Conservation (phyloP, 345 rosid species). For the Theobroma cacao region DNA sequence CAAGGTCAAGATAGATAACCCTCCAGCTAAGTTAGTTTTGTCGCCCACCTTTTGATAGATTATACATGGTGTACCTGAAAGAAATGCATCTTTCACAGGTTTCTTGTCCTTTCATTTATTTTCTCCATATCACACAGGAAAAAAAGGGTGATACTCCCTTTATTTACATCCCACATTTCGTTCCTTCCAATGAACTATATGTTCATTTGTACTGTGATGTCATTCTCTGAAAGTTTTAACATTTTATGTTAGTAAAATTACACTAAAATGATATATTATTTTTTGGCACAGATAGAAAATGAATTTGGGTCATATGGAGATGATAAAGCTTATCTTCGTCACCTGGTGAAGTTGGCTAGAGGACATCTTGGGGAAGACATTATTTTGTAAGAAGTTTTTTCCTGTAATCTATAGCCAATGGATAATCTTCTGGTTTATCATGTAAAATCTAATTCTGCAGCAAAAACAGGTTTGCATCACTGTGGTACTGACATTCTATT, state of each 20-base stretch:
- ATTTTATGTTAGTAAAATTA: constrained; percentile 7
- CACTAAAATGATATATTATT: constrained; percentile 12
- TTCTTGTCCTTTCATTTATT: neutral
- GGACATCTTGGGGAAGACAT: constrained; percentile 57
- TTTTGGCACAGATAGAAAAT: constrained; percentile 71
- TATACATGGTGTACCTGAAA: neutral
- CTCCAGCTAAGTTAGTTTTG: neutral
- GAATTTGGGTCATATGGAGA: constrained; percentile 95
- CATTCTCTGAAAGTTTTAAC: constrained; percentile 11
- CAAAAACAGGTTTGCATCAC: neutral
- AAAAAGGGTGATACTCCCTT: neutral
- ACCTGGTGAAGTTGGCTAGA: constrained; percentile 60
- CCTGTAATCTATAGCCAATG: constrained; percentile 8
- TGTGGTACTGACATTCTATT: neutral
- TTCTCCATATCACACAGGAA: neutral
- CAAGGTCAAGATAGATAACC: neutral
- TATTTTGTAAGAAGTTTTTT: constrained; percentile 55
- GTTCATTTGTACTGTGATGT: neutral
- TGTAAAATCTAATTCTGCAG: neutral
- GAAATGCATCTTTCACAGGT: neutral
- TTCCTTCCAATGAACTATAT: neutral
- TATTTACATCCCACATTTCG: neutral
- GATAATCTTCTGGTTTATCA: constrained; percentile 5
- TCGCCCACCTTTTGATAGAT: neutral
- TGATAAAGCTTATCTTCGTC: constrained; percentile 77